Percentiles rank a stretch among this genome's conserved stretches.
These are phyloP conservation scores for Aspergillus texensis DNA, from an alignment of 2,329 filamentous ascomycete genomes.

Conservation along the genomic window DNA sequence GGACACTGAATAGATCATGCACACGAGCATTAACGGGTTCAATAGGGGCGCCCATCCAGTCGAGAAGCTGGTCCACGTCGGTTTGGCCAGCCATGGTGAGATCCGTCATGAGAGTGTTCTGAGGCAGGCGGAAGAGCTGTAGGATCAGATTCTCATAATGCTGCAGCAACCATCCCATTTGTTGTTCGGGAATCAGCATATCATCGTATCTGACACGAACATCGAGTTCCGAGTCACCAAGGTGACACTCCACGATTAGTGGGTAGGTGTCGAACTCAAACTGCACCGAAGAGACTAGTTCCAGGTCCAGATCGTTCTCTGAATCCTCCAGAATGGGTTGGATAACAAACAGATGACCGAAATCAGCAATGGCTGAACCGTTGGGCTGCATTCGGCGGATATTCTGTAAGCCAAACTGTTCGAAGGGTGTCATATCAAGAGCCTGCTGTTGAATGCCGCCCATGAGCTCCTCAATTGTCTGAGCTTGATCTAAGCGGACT, in stretches of 20 bases:
- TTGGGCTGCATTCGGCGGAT: background rate
- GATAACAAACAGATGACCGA: background rate
- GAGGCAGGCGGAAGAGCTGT: background rate
- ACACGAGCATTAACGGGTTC: background rate
- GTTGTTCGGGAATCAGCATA: background rate
- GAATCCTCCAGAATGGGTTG: background rate
- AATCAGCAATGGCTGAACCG: background rate
- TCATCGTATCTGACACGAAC: background rate
- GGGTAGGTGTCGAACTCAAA: background rate
- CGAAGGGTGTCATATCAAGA: conserved; percentile 2
- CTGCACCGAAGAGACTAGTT: background rate
- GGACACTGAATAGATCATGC: background rate
- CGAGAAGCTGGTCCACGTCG: background rate
- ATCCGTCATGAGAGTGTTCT: background rate
- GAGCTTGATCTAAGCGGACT: background rate
- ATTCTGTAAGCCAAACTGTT: conserved; percentile 2
- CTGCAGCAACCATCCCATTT: background rate
- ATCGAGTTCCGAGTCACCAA: background rate
- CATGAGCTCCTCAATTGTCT: background rate
- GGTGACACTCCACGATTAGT: background rate
- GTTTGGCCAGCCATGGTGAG: background rate
- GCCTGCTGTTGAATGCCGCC: background rate
- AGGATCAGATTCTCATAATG: background rate
- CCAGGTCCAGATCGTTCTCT: background rate
- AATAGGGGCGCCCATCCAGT: background rate